Percentiles rank a stretch among this genome's conserved stretches.
phyloP scores from a whole-genome alignment of 2,329 filamentous ascomycete genomes.

The Purpureocillium takamizusanense region DNA sequence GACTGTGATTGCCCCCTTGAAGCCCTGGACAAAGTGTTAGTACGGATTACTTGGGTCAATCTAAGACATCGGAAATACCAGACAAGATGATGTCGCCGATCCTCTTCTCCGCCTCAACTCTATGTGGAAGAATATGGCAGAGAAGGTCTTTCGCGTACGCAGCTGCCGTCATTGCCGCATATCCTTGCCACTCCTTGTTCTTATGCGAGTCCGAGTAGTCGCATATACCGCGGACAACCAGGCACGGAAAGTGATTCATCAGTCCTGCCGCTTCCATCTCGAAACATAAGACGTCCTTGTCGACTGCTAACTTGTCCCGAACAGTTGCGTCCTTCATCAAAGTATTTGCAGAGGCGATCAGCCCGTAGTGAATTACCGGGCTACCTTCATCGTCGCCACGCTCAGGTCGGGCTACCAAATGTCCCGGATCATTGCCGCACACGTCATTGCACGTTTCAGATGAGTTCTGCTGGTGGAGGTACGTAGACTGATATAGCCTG shows the following conservation, averaged over 20 bases:
- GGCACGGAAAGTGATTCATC: constrained; percentile 13
- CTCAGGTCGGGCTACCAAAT: too few species aligned
- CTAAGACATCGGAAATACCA: too few species aligned
- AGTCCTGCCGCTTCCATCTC: constrained; percentile 18
- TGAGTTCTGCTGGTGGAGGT: too few species aligned
- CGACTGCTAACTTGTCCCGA: background rate
- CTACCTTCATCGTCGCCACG: background rate
- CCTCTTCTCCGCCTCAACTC: background rate
- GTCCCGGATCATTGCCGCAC: too few species aligned
- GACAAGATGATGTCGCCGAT: background rate
- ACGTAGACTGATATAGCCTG: too few species aligned
- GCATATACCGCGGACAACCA: constrained; percentile 25
- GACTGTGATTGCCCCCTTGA: too few species aligned
- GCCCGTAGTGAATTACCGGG: background rate
- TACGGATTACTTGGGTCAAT: too few species aligned
- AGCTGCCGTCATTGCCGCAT: constrained; percentile 22
- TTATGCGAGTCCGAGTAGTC: constrained; percentile 29
- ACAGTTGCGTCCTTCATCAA: background rate
- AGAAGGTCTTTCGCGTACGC: constrained; percentile 13
- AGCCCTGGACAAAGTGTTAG: too few species aligned
- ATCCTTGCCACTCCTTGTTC: constrained; percentile 22
- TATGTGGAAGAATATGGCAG: background rate
- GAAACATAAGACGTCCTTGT: constrained; percentile 7
- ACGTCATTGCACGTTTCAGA: too few species aligned
- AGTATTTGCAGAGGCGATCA: background rate